Evolutionary conservation across 2,329 filamentous ascomycete genomes (phyloP).

Genomic region (Drechslerella dactyloides): DNA sequence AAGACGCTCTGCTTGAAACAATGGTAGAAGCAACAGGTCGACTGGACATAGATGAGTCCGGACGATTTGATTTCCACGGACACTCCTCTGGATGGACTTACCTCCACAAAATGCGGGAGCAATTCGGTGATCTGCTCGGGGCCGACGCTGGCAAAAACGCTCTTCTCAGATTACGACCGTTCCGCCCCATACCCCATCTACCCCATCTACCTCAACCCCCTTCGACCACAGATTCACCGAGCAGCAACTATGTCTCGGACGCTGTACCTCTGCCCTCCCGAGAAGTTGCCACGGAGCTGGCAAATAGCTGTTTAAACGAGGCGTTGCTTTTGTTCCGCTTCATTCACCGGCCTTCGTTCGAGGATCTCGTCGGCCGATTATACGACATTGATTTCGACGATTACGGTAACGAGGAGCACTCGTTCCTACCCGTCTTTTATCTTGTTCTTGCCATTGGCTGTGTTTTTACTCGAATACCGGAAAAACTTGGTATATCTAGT

Average conservation of each 20-base stretch:
- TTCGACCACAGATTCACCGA: slow-evolving; percentile 69
- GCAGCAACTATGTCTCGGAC: slow-evolving; percentile 58
- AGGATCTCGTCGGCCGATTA: slow-evolving; percentile 74
- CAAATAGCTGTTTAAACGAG: slow-evolving; percentile 68
- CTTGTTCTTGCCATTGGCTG: slow-evolving; percentile 74
- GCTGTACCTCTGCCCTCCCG: slow-evolving; percentile 56
- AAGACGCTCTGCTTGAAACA: slow-evolving; percentile 80
- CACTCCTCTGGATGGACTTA: slow-evolving; percentile 92
- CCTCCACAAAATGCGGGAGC: slow-evolving; percentile 81
- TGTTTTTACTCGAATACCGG: slow-evolving; percentile 70
- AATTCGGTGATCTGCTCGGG: slow-evolving; percentile 79
- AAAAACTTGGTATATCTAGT: slow-evolving; percentile 61
- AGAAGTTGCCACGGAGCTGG: slow-evolving; percentile 65
- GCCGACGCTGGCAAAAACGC: slow-evolving; percentile 60
- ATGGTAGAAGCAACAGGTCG: slow-evolving; percentile 95
- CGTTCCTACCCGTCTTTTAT: slow-evolving; percentile 74
- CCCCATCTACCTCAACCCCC: slow-evolving; percentile 64
- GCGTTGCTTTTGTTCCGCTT: slow-evolving; percentile 65
- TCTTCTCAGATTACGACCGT: slow-evolving; percentile 63
- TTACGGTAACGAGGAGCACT: slow-evolving; percentile 69
- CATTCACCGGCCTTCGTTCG: slow-evolving; percentile 75
- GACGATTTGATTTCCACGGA: slow-evolving; percentile 93
- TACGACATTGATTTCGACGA: slow-evolving; percentile 73
- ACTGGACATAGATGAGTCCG: slow-evolving; percentile 87
- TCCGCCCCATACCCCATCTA: slow-evolving; percentile 63